A percentile compares a stretch with the other conserved stretches of the same genome.
Evolutionary conservation across 306 rosid genomes (phyloP).

Genomic region (Styphnolobium japonicum): DNA sequence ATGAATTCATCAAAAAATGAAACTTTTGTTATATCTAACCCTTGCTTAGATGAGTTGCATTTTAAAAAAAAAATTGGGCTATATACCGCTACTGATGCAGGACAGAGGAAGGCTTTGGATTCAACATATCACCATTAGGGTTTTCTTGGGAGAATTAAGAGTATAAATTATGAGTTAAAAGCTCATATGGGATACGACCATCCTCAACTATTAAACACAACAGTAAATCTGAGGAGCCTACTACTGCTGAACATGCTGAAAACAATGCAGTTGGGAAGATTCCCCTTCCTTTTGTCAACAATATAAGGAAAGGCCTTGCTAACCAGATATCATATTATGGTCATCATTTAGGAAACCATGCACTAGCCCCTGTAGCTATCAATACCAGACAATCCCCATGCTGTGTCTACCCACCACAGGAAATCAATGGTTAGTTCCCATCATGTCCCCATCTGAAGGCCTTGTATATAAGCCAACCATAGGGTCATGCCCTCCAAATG

Average conservation of each 20-base stretch:
- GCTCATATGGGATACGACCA: no score
- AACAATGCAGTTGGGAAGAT: slow-evolving; percentile 30
- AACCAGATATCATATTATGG: slow-evolving; percentile 28
- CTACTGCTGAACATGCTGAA: slow-evolving; percentile 24
- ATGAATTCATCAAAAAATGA: no score
- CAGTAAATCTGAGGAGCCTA: slow-evolving; percentile 26
- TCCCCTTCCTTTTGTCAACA: slow-evolving; percentile 42
- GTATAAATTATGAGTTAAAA: no score
- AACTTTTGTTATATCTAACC: no score
- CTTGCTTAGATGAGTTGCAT: no score
- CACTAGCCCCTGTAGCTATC: slow-evolving; percentile 34
- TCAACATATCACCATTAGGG: no score
- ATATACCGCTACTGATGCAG: no score
- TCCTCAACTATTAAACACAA: slow-evolving; percentile 25
- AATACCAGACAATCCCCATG: slow-evolving; percentile 39
- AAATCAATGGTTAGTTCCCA: slow-evolving; percentile 81
- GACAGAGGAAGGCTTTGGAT: no score
- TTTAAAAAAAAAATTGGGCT: no score
- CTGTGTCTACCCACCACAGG: slow-evolving; percentile 49
- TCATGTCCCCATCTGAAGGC: slow-evolving; percentile 79
- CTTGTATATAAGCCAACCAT: slow-evolving; percentile 64
- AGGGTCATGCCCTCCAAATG: slow-evolving; percentile 60
- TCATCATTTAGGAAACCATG: slow-evolving; percentile 31
- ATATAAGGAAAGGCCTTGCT: slow-evolving; percentile 32
- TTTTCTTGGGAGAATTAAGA: no score